Evolutionary conservation across 208 protist genomes (phyloP).

Genomic region (Leptomonas pyrrhocoris): DNA sequence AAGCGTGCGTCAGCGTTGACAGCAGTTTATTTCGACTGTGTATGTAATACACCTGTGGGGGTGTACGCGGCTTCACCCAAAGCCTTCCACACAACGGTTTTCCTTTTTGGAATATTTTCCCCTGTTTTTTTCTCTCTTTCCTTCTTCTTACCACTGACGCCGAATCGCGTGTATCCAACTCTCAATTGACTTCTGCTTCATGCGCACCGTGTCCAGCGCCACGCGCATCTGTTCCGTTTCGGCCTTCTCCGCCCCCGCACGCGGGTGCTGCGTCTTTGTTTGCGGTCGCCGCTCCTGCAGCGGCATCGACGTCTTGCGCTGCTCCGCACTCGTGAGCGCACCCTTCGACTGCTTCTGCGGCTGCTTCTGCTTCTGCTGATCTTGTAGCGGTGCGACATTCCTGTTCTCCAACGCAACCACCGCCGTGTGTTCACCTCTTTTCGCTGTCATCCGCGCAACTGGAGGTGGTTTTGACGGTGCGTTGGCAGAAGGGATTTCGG

Average conservation of each 20-base stretch:
- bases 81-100: neutral
- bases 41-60: too few relatives aligned
- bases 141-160: neutral
- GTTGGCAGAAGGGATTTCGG: neutral
- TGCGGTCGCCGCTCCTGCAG: neutral
- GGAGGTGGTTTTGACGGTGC: neutral
- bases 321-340: neutral
- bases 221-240: conserved; percentile 19
- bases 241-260: conserved; percentile 5
- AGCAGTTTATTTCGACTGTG: too few relatives aligned
- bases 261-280: neutral
- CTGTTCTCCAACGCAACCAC: too few relatives aligned
- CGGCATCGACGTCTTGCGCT: neutral
- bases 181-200: conserved; percentile 38
- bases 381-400: too few relatives aligned
- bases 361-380: neutral
- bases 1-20: too few relatives aligned
- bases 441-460: neutral
- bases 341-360: conserved; percentile 4
- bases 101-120: neutral
- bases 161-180: conserved; percentile 21
- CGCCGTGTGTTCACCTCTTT: neutral
- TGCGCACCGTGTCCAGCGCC: conserved; percentile 23
- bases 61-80: too few relatives aligned
- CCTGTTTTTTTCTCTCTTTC: neutral